Evolutionary conservation across 805 yeast species (phyloP).

Genomic region (Nakazawaea anatomiae): DNA sequence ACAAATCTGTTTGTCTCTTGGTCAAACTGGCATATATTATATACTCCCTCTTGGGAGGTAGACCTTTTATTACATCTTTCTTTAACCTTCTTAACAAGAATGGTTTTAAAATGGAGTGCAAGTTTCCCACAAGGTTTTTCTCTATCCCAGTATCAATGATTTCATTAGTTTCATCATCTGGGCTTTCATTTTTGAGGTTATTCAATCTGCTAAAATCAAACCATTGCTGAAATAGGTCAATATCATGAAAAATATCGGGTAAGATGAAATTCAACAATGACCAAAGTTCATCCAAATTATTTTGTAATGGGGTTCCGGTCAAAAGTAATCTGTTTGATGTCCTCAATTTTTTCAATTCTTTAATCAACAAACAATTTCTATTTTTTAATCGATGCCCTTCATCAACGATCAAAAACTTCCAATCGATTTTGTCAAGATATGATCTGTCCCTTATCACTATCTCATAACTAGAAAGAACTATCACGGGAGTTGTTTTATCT

Average conservation of each 20-base stretch:
- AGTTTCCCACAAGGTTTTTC: constrained; percentile 59
- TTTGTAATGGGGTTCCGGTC: constrained; percentile 97
- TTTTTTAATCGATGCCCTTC: constrained; percentile 95
- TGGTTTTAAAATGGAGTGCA: constrained; percentile 87
- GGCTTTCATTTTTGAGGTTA: constrained; percentile 25
- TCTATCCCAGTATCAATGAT: constrained; percentile 54
- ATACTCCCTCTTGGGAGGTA: constrained; percentile 91
- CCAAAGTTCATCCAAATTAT: constrained; percentile 88
- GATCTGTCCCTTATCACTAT: constrained; percentile 64
- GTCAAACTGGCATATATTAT: constrained; percentile 70
- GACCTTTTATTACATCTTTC: constrained; percentile 55
- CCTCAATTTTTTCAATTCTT: constrained; percentile 59
- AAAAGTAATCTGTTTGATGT: constrained; percentile 70
- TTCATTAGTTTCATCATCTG: constrained; percentile 37
- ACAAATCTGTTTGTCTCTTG: constrained; percentile 55
- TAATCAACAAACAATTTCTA: constrained; percentile 68
- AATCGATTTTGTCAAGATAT: constrained; percentile 43
- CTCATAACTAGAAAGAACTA: constrained; percentile 81
- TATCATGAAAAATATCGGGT: constrained; percentile 90
- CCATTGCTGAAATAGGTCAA: constrained; percentile 89
- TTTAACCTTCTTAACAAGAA: constrained; percentile 81
- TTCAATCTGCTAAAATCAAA: constrained; percentile 72
- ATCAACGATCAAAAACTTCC: constrained; percentile 88
- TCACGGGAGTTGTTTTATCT: constrained; percentile 29
- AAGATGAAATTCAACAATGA: constrained; percentile 82